Conservation (phyloP, 768 basidiomycete genomes). For the Coprinopsis strossmayeri region DNA sequence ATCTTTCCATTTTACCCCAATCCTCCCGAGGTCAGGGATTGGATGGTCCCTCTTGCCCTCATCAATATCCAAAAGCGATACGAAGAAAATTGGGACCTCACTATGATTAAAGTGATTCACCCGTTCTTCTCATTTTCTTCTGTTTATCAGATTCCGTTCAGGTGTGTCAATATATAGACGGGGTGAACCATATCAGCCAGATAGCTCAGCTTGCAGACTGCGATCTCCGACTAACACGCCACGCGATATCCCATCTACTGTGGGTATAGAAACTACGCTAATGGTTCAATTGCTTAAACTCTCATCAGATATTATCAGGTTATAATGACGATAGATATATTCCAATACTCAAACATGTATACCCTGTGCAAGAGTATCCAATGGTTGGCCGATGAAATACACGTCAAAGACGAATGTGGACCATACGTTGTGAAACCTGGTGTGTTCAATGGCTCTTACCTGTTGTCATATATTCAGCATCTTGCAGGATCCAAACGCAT, state of each 20-base stretch:
- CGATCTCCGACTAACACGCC: constrained; percentile 73
- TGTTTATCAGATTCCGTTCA: constrained; percentile 18
- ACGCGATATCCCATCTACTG: constrained; percentile 90
- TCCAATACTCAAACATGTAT: constrained; percentile 98
- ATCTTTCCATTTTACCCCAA: constrained; percentile 97
- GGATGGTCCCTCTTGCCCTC: constrained; percentile 91
- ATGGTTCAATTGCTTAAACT: constrained; percentile 7
- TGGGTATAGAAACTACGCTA: constrained; percentile 29
- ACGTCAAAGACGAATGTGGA: constrained; percentile 88
- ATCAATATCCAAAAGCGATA: constrained; percentile 76
- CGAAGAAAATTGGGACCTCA: constrained; percentile 95
- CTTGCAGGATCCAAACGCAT: constrained; percentile 41
- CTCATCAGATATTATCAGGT: constrained; percentile 83
- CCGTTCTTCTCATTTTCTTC: not conserved
- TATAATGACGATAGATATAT: constrained; percentile 94
- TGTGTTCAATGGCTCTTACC: constrained; percentile 18
- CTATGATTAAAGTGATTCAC: constrained; percentile 67
- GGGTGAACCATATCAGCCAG: constrained; percentile 83
- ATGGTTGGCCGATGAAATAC: constrained; percentile 78
- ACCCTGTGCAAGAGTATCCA: constrained; percentile 82
- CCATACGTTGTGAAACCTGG: constrained; percentile 83
- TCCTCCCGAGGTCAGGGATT: constrained; percentile 82
- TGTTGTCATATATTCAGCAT: constrained; percentile 6
- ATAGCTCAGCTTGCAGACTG: constrained; percentile 92
- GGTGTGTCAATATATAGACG: constrained; percentile 82